Base-by-base conservation (phyloP, 73 alveolate genomes). In the Paramecium sonneborni region DNA sequence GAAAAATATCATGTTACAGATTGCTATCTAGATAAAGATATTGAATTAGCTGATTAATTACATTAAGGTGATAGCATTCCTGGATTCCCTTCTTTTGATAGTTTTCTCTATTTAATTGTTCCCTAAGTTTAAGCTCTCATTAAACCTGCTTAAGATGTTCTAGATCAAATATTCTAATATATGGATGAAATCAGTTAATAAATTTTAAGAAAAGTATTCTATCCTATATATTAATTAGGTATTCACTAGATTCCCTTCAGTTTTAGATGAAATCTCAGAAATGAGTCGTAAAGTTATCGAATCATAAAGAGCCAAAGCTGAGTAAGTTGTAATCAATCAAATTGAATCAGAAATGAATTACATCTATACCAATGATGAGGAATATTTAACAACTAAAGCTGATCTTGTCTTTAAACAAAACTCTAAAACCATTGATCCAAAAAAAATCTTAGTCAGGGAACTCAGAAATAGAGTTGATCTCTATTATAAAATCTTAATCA, bases 331-430 rank as follows among this genome's bases (percentile, higher is more conserved):
- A 12, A 95, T 86, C 37, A 86, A 86, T 93, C 79, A 96, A 37
- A 96, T 98, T 43, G 98, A 97, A 46, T 76, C 97, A 92, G 99
- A 98, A 87, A 92, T 95, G 92, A 95, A 95, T 91, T 98, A 98
- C 85, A 89, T 98, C 30, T 98, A 96, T 93, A 97, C 99, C 14
- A 98, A 98, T 76, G 99, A 98, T 85, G 41, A 52, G 28, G 98
- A 96, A 28, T 98, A 96, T 92, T 88, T 96, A 85, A 92, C 94
- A 41, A 96, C 95, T 62, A 95, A 97, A 70, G 95, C 99, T 38
- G 97, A 97, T 38, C 95, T 97, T 79, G 95, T 95, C 30, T 98
- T 98, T 34, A 93, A 74, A 74, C 14, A 74, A 74, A 74, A 74
- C 20, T 9, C 84, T 23, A 67, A 38, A 30, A 74, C 21, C 11